Evolutionary conservation across 148 eudicot species (phyloP), one percentile per base, ranked within the genome.

Genomic region (Fagopyrum esculentum): DNA sequence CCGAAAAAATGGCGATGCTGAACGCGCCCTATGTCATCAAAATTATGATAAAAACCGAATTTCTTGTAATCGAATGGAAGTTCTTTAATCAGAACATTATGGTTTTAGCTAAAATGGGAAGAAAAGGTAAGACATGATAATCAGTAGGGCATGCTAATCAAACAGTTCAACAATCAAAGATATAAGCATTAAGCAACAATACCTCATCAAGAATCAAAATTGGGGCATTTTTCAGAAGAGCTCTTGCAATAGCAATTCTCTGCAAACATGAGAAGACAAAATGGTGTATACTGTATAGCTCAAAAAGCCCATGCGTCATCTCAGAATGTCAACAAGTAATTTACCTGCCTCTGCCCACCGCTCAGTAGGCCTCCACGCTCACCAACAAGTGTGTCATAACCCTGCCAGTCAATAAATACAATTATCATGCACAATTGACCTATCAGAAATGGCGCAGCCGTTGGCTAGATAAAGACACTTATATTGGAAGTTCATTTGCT

Each of bases 291-390:
- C 35, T 43, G 13, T 15, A 13, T 66, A 66, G 13, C 71, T 40
- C 47, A 15, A 4, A 40, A 66, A 66, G 17, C 19, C 29, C 46
- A 6, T 6, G 17, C 46, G 43, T 66, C 15, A 66, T 12, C 19
- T 15, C 19, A 66, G 9, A 66, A 66, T 6, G 15, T 17, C 47
- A 8, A 49, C 17, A 11, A 11, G 6, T 44, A 43, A 55, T 8
- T 16, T 90, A 95, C 98, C 98, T 92, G 98, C 56, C 97, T 84
- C 85, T 95, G 97, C 52, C 98, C 98, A 48, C 98, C 98, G 81
- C 98, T 95, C 47, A 95, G 78, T 69, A 95, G 79, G 61, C 98
- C 98, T 77, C 98, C 98, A 71, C 97, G 95, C 81, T 95, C 98
- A 69, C 98, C 98, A 80, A 95, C 98, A 69, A 87, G 88, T 45